A percentile compares a stretch with the other conserved stretches of the same genome.
These are phyloP conservation scores for Senna siamea DNA, from an alignment of 306 rosid genomes.

Conservation along the genomic window DNA sequence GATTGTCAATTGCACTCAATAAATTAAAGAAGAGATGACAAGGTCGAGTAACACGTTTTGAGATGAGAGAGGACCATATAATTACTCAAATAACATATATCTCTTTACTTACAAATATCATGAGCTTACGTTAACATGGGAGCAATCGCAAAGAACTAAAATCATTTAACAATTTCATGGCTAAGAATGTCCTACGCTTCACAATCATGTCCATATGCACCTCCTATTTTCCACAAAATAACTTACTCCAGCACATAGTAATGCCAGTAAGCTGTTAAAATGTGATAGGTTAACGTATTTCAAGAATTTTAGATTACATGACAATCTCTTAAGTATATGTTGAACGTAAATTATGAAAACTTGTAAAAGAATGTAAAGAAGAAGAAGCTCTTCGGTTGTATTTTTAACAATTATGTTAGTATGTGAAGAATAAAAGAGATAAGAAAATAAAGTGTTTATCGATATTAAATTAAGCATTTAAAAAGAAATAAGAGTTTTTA, in stretches of 20 bases:
- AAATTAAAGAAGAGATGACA: background rate
- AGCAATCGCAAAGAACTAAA: background rate
- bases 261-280: background rate
- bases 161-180: background rate
- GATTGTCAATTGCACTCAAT: background rate
- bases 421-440: no score
- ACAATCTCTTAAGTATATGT: no score
- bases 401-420: no score
- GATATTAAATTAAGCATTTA: no score
- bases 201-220: background rate
- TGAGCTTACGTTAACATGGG: constrained; percentile 1
- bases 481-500: no score
- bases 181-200: background rate
- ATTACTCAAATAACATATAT: background rate
- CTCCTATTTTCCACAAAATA: background rate
- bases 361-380: no score
- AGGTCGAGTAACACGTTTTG: background rate
- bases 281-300: background rate
- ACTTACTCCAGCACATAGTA: background rate
- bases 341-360: no score
- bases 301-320: background rate
- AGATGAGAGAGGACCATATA: background rate
- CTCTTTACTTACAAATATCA: background rate
- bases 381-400: no score
- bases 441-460: no score